Evolutionary conservation across 495 filamentous ascomycete species (phyloP).

Genomic region (Aspergillus kassunensis): DNA sequence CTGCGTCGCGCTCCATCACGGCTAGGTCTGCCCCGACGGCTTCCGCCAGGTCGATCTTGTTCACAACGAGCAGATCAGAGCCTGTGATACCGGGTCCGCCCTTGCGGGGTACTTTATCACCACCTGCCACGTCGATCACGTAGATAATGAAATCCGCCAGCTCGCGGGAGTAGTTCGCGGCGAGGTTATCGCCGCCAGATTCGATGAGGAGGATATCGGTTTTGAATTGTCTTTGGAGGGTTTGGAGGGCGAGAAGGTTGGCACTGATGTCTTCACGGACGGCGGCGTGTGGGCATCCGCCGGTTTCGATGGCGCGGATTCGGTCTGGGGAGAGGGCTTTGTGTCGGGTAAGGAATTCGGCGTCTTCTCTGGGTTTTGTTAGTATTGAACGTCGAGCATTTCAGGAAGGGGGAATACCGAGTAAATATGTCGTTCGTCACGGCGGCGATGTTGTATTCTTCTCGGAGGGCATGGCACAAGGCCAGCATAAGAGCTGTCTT

Average conservation of each 20-base stretch:
- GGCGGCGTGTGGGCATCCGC: slow-evolving; percentile 94
- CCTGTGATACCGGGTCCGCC: slow-evolving; percentile 97
- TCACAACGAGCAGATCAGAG: slow-evolving; percentile 85
- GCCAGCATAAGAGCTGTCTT: slow-evolving; percentile 96
- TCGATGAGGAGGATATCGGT: slow-evolving; percentile 85
- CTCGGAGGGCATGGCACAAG: slow-evolving; percentile 74
- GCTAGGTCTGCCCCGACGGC: slow-evolving; percentile 83
- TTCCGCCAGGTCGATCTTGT: slow-evolving; percentile 94
- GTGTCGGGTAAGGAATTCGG: slow-evolving; percentile 90
- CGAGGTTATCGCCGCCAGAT: slow-evolving; percentile 91
- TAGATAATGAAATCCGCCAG: slow-evolving; percentile 97
- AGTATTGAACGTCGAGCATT: neutral
- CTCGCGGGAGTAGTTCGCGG: slow-evolving; percentile 92
- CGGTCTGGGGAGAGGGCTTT: slow-evolving; percentile 73
- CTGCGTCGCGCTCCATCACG: slow-evolving; percentile 93
- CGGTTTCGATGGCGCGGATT: slow-evolving; percentile 95
- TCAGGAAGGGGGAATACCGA: slow-evolving; percentile 30
- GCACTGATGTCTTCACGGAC: slow-evolving; percentile 95
- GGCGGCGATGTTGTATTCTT: slow-evolving; percentile 78
- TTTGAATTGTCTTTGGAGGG: slow-evolving; percentile 70
- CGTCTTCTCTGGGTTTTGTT: slow-evolving; percentile 67
- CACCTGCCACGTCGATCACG: slow-evolving; percentile 96
- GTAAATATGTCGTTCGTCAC: slow-evolving; percentile 99
- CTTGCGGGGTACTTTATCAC: slow-evolving; percentile 94
- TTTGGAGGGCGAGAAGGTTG: slow-evolving; percentile 88